Evolutionary conservation across 2,329 filamentous ascomycete genomes (phyloP), one percentile per base, ranked within the genome.

Genomic region (Laburnicola sp.): DNA sequence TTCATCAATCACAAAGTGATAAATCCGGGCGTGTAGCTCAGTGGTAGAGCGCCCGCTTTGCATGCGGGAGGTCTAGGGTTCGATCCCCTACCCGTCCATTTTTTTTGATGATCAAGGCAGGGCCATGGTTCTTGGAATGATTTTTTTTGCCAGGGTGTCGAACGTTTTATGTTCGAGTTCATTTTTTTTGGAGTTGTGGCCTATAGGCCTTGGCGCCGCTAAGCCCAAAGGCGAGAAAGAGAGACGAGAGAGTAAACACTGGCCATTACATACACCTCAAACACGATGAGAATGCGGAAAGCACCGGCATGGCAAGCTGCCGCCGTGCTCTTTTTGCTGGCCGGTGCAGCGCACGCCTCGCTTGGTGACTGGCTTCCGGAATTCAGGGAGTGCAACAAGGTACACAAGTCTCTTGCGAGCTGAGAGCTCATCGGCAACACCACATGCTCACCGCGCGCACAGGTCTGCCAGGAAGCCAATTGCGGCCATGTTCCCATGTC

Each of bases 301-400:
- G 43, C 45, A 27, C 50, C 52, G 43, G 45, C 35, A 65, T 70
- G 68, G 68, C 60, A 63, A 27, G 46, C 48, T n/a, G 11, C 58
- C 51, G 59, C 59, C 31, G 30, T 66, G 4, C 22, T 68, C 41
- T 59, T 60, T 65, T 47, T 69, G 68, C 45, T 68, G 54, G 39
- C 38, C 48, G 70, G 70, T 35, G 64, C 65, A 22, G 74, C 78
- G 11, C 74, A 79, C 47, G 94, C 91, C 26, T 97, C 92, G 3
- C 65, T 86, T 42, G 94, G 94, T 59, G 94, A 99, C 73, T 82
- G 85, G 48, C 78, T 96, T 53, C 90, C 90, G 16, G 91, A 96
- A 66, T 99, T 99, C 72, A 82, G 81, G 68, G 80, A 91, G 72
- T 99, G 94, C 71, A 84, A 97, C 46, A 76, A 90, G 79, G 93